These are phyloP conservation scores for Biscogniauxia marginata DNA, from an alignment of 2,329 filamentous ascomycete species.

Conservation along the genomic window DNA sequence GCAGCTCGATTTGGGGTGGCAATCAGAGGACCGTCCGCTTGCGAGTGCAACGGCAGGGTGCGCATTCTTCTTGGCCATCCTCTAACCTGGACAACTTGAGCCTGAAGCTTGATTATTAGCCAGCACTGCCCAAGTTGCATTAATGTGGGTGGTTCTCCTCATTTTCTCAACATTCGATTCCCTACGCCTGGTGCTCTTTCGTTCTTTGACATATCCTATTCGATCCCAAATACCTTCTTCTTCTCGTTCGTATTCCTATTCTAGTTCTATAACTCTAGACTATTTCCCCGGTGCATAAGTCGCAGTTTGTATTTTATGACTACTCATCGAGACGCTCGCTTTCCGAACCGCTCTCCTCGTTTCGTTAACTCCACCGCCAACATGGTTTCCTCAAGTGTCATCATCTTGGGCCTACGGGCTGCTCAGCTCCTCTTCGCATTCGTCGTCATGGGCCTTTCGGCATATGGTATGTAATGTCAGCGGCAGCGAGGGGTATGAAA, in stretches of 20 bases:
- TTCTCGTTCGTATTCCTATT: slow-evolving; percentile 9
- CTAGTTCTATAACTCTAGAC: slow-evolving; percentile 14
- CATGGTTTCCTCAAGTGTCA: slow-evolving; percentile 37
- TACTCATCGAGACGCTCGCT: slow-evolving; percentile 29
- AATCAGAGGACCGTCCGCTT: slow-evolving; percentile 19
- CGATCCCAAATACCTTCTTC: slow-evolving; percentile 14
- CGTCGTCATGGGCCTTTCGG: slow-evolving; percentile 47
- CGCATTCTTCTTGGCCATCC: slow-evolving; percentile 1
- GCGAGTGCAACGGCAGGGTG: slow-evolving; percentile 3
- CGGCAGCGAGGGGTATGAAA: neutral
- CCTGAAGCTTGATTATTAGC: slow-evolving; percentile 21
- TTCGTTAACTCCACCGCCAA: slow-evolving; percentile 24
- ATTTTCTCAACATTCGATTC: slow-evolving; percentile 7
- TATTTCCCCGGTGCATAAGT: slow-evolving; percentile 11
- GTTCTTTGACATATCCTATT: slow-evolving; percentile 23
- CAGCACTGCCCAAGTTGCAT: slow-evolving; percentile 22
- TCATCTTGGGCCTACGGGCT: slow-evolving; percentile 44
- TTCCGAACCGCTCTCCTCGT: slow-evolving; percentile 26
- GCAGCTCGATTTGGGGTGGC: slow-evolving; percentile 19
- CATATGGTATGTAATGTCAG: slow-evolving; percentile 45
- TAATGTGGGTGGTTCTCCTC: slow-evolving; percentile 11
- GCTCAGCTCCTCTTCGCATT: slow-evolving; percentile 47
- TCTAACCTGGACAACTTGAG: slow-evolving; percentile 7
- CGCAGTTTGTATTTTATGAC: slow-evolving; percentile 25
- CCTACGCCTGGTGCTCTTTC: slow-evolving; percentile 24